These are phyloP conservation scores for Yamadazyma olivae DNA, from an alignment of 805 yeast species.

Conservation along the genomic window DNA sequence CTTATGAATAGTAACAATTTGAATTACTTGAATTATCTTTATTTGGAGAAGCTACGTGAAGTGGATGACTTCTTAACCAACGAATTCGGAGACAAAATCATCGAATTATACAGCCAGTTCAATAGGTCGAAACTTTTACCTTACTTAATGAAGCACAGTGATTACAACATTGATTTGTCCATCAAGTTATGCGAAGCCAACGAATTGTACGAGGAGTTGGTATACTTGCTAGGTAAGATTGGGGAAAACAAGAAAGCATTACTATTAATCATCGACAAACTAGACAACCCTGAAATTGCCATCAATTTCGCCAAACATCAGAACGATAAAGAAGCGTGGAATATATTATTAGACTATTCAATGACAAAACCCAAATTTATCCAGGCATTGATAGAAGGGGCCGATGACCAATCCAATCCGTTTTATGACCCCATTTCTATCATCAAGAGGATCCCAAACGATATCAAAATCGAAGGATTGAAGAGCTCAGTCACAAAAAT, in stretches of 20 bases:
- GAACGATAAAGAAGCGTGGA: constrained; percentile 79
- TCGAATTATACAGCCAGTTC: constrained; percentile 62
- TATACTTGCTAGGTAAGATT: constrained; percentile 74
- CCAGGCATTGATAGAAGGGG: constrained; percentile 64
- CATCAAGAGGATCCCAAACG: constrained; percentile 58
- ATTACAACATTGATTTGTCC: constrained; percentile 69
- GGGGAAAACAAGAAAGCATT: constrained; percentile 81
- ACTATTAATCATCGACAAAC: constrained; percentile 67
- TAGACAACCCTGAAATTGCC: constrained; percentile 78
- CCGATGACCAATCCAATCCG: constrained; percentile 49
- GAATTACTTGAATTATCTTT: constrained; percentile 57
- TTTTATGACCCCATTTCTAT: constrained; percentile 65
- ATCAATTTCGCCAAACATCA: constrained; percentile 69
- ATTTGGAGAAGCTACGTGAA: constrained; percentile 55
- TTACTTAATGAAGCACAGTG: constrained; percentile 55
- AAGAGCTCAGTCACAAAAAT: constrained; percentile 59
- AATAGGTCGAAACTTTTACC: constrained; percentile 53
- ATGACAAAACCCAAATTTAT: constrained; percentile 74
- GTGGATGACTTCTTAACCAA: constrained; percentile 54
- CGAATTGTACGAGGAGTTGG: constrained; percentile 65
- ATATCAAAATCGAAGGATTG: constrained; percentile 63
- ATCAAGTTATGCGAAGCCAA: constrained; percentile 58
- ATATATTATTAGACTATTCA: constrained; percentile 66
- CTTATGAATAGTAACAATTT: constrained; percentile 42
- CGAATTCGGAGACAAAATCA: constrained; percentile 64